phyloP scores from a whole-genome alignment of 2,329 filamentous ascomycete species.

The Ophiostoma tasmaniense region DNA sequence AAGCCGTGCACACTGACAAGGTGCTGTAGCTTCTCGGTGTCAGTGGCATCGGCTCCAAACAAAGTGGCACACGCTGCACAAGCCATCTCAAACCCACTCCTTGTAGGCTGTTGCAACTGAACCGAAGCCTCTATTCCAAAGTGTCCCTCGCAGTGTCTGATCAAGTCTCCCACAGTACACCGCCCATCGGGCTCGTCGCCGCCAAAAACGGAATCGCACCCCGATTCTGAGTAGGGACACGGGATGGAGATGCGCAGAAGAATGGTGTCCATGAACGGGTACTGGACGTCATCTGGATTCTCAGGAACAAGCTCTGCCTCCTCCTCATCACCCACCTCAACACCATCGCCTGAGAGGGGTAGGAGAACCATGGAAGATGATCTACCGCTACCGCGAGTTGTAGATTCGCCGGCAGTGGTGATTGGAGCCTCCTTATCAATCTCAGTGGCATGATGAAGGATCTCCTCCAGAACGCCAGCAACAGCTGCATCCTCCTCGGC shows the following conservation, averaged over 20 bases:
- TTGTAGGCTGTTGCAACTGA: too few species aligned
- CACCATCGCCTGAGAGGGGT: neutral
- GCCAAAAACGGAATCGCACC: neutral
- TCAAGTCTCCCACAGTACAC: neutral
- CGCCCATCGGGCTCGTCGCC: neutral
- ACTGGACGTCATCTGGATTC: neutral
- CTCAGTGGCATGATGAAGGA: neutral
- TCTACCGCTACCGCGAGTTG: neutral
- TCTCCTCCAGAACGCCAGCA: neutral
- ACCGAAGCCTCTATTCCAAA: neutral
- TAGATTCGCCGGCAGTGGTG: neutral
- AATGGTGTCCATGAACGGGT: neutral
- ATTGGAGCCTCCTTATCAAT: neutral
- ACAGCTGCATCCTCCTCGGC: neutral
- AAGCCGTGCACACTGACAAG: neutral
- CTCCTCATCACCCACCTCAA: too few species aligned
- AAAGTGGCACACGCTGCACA: neutral
- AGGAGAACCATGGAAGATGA: neutral
- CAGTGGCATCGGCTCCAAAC: neutral
- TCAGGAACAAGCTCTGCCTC: neutral
- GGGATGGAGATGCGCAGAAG: neutral
- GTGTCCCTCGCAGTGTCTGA: neutral
- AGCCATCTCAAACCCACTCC: neutral
- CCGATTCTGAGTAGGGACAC: neutral
- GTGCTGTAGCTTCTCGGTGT: slow-evolving; percentile 1